These are phyloP conservation scores for Asterophora lycoperdoides DNA, from an alignment of 768 basidiomycete genomes.

Conservation along the genomic window DNA sequence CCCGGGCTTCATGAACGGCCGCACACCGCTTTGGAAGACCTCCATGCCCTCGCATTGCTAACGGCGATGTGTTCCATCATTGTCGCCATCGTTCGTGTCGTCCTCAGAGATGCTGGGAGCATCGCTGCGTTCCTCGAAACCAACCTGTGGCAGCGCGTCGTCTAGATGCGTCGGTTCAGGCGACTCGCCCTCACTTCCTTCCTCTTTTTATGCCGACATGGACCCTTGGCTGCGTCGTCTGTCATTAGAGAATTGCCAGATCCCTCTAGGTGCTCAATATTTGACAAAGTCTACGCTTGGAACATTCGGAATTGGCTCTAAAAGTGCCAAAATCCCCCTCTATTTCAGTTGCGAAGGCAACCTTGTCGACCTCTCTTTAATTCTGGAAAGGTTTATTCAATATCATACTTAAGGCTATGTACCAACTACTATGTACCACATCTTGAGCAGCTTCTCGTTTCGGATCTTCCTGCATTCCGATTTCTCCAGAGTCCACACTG, in stretches of 20 bases:
- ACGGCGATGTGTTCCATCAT: conserved; percentile 24
- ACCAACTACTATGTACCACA: too few relatives aligned
- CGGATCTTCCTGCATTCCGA: too few relatives aligned
- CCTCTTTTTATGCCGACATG: not conserved
- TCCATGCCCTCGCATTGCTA: conserved; percentile 13
- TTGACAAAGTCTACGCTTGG: not conserved
- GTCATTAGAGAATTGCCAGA: conserved; percentile 4
- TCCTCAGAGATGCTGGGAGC: conserved; percentile 5
- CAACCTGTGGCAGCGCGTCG: conserved; percentile 23
- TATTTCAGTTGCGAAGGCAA: not conserved
- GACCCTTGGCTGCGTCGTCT: not conserved
- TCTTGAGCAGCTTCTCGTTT: not conserved
- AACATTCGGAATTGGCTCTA: not conserved
- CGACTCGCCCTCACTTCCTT: not conserved
- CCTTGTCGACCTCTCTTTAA: not conserved
- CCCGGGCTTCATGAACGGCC: too few relatives aligned
- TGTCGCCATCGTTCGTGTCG: conserved; percentile 17
- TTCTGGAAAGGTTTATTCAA: not conserved
- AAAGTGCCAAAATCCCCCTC: not conserved
- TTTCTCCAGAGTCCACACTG: too few relatives aligned
- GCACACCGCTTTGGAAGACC: conserved; percentile 18
- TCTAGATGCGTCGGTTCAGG: not conserved
- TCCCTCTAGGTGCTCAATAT: not conserved
- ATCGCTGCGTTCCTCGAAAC: conserved; percentile 15
- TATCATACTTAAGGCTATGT: too few relatives aligned